Percentiles rank a stretch among this genome's conserved stretches.
These are phyloP conservation scores for Moesziomyces globuligerus DNA, from an alignment of 1,284 basidiomycete species.

Conservation along the genomic window DNA sequence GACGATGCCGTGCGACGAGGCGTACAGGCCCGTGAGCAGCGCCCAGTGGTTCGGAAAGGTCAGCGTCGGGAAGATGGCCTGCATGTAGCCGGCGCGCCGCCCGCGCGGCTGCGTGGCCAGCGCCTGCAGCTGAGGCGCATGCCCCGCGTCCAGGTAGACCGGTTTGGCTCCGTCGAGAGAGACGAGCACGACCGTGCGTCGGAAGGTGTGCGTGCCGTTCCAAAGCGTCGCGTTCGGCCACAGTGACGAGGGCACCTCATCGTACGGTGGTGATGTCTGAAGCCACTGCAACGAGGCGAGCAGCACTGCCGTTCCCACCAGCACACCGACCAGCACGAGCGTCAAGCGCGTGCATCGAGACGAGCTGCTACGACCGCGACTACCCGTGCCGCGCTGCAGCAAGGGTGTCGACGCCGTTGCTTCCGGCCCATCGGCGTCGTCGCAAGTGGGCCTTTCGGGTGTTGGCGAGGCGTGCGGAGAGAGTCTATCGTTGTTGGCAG, in stretches of 20 bases:
- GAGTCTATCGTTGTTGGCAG: no score
- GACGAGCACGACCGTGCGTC: slow-evolving; percentile 79
- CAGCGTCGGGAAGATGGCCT: slow-evolving; percentile 84
- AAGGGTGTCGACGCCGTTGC: slow-evolving; percentile 6
- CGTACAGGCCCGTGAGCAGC: slow-evolving; percentile 69
- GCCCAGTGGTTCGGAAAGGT: slow-evolving; percentile 76
- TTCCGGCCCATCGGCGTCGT: background rate
- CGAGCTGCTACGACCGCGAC: background rate
- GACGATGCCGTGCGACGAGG: slow-evolving; percentile 78
- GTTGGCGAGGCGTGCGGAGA: no score
- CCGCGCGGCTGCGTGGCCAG: slow-evolving; percentile 1
- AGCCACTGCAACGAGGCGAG: slow-evolving; percentile 1
- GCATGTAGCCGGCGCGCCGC: slow-evolving; percentile 70
- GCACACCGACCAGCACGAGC: slow-evolving; percentile 5
- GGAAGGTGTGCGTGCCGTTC: slow-evolving; percentile 50
- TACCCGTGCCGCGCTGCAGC: background rate
- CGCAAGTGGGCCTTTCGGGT: background rate
- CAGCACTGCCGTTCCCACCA: slow-evolving; percentile 4
- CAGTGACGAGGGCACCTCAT: slow-evolving; percentile 9
- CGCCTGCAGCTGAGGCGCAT: slow-evolving; percentile 77
- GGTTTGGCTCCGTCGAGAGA: slow-evolving; percentile 89
- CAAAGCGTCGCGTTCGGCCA: slow-evolving; percentile 9
- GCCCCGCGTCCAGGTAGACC: slow-evolving; percentile 81
- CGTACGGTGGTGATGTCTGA: background rate
- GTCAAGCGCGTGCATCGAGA: slow-evolving; percentile 4